These are phyloP conservation scores for Sordariomycetes sp. DNA, from an alignment of 2,329 filamentous ascomycete genomes.

Conservation along the genomic window DNA sequence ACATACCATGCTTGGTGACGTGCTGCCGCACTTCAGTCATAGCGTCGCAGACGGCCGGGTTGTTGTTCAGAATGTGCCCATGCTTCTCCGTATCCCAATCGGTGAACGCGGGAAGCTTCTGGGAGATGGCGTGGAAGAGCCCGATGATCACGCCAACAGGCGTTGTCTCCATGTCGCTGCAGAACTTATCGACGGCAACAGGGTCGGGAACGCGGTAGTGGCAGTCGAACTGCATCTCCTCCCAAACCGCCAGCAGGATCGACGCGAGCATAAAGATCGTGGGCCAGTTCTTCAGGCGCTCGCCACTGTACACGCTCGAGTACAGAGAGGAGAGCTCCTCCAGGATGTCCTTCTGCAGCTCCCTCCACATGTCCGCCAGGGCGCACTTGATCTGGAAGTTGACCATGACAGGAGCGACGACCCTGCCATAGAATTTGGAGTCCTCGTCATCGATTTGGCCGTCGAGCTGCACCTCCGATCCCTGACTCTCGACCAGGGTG, in stretches of 20 bases:
- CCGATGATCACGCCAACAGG: conserved; percentile 94
- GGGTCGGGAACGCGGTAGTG: conserved; percentile 88
- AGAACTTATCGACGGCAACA: conserved; percentile 83
- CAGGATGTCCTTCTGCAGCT: conserved; percentile 89
- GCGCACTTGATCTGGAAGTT: conserved; percentile 99
- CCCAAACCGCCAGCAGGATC: conserved; percentile 89
- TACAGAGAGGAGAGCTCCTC: conserved; percentile 88
- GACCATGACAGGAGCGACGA: conserved; percentile 93
- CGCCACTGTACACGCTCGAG: conserved; percentile 95
- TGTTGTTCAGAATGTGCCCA: conserved; percentile 82
- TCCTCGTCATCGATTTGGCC: conserved; percentile 79
- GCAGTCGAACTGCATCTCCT: conserved; percentile 98
- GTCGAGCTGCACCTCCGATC: conserved; percentile 64
- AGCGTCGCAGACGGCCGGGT: conserved; percentile 83
- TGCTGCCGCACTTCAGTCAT: conserved; percentile 93
- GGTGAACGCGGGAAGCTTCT: conserved; percentile 83
- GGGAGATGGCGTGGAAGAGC: conserved; percentile 94
- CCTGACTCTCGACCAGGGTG: conserved; percentile 84
- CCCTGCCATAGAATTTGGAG: conserved; percentile 83
- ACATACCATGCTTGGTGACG: conserved; percentile 85
- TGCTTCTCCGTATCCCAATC: conserved; percentile 94
- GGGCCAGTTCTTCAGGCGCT: conserved; percentile 97
- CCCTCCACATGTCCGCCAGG: conserved; percentile 95
- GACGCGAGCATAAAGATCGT: conserved; percentile 97
- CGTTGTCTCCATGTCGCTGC: conserved; percentile 90